Percentiles rank a stretch among this genome's conserved stretches.
phyloP scores from a whole-genome alignment of 805 yeast genomes.

The Yarrowia sp. region DNA sequence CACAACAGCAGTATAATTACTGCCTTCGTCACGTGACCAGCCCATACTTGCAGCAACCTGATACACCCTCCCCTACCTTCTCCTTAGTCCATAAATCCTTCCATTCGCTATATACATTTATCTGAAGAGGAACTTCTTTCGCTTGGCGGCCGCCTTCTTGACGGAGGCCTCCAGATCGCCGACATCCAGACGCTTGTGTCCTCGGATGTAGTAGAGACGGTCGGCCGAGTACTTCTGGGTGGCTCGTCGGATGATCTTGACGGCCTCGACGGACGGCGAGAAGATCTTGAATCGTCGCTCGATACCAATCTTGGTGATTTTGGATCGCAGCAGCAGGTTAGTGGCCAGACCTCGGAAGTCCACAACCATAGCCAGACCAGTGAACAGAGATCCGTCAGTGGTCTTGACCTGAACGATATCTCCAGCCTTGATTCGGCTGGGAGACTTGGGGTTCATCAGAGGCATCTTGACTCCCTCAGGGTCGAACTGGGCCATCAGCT shows the following conservation, averaged over 20 bases:
- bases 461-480: conserved; percentile 66
- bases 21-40: no score
- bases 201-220: conserved; percentile 89
- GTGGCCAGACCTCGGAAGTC: conserved; percentile 71
- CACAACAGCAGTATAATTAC: no score
- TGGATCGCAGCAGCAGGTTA: conserved; percentile 77
- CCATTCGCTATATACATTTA: conserved; percentile 27
- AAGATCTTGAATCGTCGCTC: conserved; percentile 78
- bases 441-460: conserved; percentile 48
- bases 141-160: conserved; percentile 33
- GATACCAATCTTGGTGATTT: conserved; percentile 76
- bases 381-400: conserved; percentile 55
- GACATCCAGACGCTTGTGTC: conserved; percentile 42
- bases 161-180: conserved; percentile 37
- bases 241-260: conserved; percentile 78
- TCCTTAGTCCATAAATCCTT: neutral
- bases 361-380: conserved; percentile 77
- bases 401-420: conserved; percentile 78
- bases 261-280: conserved; percentile 71
- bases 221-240: conserved; percentile 67
- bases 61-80: neutral
- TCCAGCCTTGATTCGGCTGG: conserved; percentile 66
- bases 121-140: conserved; percentile 25
- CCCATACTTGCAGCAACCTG: no score
- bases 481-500: conserved; percentile 61